A percentile compares a stretch with the other conserved stretches of the same genome.
Evolutionary conservation across 805 yeast genomes (phyloP).

Genomic region (Phaffomyces opuntiae): DNA sequence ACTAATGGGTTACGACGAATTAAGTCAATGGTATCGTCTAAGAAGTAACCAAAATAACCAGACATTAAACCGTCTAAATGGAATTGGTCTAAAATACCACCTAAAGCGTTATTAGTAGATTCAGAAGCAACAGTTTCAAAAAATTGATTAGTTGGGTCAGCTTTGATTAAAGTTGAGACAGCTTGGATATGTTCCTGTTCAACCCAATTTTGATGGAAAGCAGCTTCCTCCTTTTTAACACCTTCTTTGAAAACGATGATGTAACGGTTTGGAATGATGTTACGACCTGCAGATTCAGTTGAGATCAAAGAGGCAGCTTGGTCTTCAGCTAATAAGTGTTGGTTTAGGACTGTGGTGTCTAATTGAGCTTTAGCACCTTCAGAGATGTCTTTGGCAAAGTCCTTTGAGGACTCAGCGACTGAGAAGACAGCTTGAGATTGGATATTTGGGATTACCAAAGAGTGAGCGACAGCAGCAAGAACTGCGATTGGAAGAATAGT

Average conservation of each 20-base stretch:
- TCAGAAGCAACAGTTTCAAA: slow-evolving; percentile 27
- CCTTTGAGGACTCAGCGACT: slow-evolving; percentile 10
- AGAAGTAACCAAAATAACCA: slow-evolving; percentile 86
- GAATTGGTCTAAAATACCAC: slow-evolving; percentile 59
- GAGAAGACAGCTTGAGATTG: slow-evolving; percentile 30
- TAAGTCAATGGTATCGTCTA: slow-evolving; percentile 64
- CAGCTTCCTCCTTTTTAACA: slow-evolving; percentile 43
- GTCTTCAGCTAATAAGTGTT: slow-evolving; percentile 11
- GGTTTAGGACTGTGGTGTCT: slow-evolving; percentile 11
- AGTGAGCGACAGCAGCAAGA: slow-evolving; percentile 34
- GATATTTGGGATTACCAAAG: slow-evolving; percentile 59
- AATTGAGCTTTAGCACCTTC: slow-evolving; percentile 14
- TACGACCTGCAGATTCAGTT: slow-evolving; percentile 34
- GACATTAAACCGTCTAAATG: slow-evolving; percentile 46
- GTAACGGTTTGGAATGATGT: slow-evolving; percentile 65
- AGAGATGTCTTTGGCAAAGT: slow-evolving; percentile 10
- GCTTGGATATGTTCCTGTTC: slow-evolving; percentile 42
- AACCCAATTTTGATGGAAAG: slow-evolving; percentile 65
- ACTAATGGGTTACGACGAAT: slow-evolving; percentile 63
- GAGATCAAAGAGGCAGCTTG: slow-evolving; percentile 41
- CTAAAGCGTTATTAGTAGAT: slow-evolving; percentile 26
- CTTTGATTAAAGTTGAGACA: slow-evolving; percentile 29
- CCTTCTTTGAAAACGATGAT: slow-evolving; percentile 77
- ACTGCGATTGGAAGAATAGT: slow-evolving; percentile 28
- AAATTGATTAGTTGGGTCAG: slow-evolving; percentile 30